phyloP scores from a whole-genome alignment of 163 green algal species.

The Coccomyxa subellipsoidea region DNA sequence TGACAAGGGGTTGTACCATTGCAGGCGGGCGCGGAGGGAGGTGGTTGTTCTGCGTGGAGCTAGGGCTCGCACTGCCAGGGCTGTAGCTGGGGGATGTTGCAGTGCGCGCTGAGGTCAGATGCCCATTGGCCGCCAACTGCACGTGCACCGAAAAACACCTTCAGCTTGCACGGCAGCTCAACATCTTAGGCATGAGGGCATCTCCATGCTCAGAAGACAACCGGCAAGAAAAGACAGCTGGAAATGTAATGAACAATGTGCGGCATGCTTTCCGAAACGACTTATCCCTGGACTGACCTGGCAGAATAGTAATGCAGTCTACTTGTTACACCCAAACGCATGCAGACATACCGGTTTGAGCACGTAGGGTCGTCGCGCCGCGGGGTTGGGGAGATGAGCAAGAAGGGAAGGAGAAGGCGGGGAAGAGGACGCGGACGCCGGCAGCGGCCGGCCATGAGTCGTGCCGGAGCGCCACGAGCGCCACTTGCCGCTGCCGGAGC shows the following conservation, averaged over 20 bases:
- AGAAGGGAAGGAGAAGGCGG: conserved; percentile 14
- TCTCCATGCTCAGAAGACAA: too few species aligned
- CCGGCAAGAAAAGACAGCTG: too few species aligned
- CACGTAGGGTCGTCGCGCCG: not conserved
- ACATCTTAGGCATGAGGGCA: too few species aligned
- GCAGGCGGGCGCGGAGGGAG: not conserved
- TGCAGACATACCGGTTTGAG: conserved; percentile 1
- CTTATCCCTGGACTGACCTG: too few species aligned
- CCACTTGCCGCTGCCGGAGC: conserved; percentile 6
- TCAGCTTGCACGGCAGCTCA: not conserved
- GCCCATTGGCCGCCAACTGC: not conserved
- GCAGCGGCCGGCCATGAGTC: not conserved
- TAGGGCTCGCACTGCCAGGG: not conserved
- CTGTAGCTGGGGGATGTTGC: not conserved
- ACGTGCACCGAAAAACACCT: not conserved
- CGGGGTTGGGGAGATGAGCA: conserved; percentile 24
- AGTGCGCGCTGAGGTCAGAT: not conserved
- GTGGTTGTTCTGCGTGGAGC: not conserved
- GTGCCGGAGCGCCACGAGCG: conserved; percentile 1
- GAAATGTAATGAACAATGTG: too few species aligned
- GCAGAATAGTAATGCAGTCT: too few species aligned
- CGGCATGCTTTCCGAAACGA: too few species aligned
- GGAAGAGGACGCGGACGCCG: conserved; percentile 11
- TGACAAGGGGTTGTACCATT: not conserved
- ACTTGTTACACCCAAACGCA: too few species aligned